Base-by-base conservation (phyloP, 345 rosid genomes). In the Combretum micranthum region DNA sequence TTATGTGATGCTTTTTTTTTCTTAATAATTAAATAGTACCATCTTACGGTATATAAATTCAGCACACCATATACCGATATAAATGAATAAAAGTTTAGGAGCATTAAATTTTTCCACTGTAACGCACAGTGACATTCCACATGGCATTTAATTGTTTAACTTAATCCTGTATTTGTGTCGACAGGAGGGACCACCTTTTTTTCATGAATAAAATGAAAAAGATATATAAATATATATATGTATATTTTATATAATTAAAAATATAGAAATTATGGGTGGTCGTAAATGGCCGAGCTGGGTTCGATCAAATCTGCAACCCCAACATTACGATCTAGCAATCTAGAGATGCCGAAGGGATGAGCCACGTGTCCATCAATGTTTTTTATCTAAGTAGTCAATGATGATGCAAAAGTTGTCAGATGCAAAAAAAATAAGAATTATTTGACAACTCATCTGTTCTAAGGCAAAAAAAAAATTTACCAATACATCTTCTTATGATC, bases 231-330 rank as follows among this genome's bases (percentile, higher is more conserved):
- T 53, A n/a, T 20, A 52, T 20, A 20, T 32, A 16, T 12, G 26
- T 10, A 2, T 13, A 3, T 13, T 22, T 15, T 11, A 52, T 52
- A 10, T 20, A 25, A 53, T 16, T 26, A 4, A 3, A 16, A 11
- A 53, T 1, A 22, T 1, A 15, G 15, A 13, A 5, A 12, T 10
- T 2, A 4, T 53, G 15, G 42, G 20, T 17, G 20, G 42, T 57
- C 4, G 54, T 5, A 32, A 32, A 4, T 32, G 26, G n/a, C 37
- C 42, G 61, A 45, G 20, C n/a, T 53, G 58, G 64, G 55, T 21
- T 42, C 22, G n/a, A 25, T 48, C 55, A 68, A 63, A 67, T 72
- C 66, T 63, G 64, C 55, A 20, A 39, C 52, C n/a, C 47, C 56
- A 23, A n/a, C 50, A 19, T 17, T 42, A 20, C 4, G 16, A 51